A percentile compares a stretch with the other conserved stretches of the same genome.
phyloP scores from a whole-genome alignment of 495 filamentous ascomycete genomes.

The Antarctomyces pellizariae region DNA sequence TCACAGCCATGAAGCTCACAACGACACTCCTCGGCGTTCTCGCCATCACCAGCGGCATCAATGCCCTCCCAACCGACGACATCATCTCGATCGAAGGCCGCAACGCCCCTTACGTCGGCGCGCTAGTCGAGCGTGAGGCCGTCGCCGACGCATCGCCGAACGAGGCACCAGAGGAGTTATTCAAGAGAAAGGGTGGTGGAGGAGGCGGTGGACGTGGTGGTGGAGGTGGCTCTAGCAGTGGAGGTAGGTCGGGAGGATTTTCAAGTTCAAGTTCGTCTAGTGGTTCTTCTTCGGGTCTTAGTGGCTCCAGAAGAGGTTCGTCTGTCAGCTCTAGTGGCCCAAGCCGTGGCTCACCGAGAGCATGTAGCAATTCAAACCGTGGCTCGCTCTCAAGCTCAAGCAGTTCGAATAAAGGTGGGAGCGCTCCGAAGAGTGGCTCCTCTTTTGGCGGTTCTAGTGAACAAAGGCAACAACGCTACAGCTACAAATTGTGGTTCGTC shows the following conservation, averaged over 20 bases:
- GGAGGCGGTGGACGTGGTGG: constrained; percentile 22
- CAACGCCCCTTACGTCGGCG: too few species aligned
- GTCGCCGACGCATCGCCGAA: constrained; percentile 9
- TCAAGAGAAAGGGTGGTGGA: constrained; percentile 33
- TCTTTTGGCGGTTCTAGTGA: too few species aligned
- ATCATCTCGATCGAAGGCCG: too few species aligned
- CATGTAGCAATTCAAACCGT: constrained; percentile 5
- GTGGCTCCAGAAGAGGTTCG: constrained; percentile 1
- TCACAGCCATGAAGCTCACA: too few species aligned
- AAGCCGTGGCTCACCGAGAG: constrained; percentile 4
- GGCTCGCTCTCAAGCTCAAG: constrained; percentile 11
- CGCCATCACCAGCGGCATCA: too few species aligned
- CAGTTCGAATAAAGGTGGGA: constrained; percentile 9
- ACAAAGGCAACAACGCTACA: too few species aligned
- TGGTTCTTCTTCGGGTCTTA: constrained; percentile 1
- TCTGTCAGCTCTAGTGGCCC: constrained; percentile 5
- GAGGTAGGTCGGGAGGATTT: neutral
- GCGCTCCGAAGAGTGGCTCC: constrained; percentile 12
- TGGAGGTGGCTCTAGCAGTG: constrained; percentile 2
- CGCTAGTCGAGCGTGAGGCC: neutral
- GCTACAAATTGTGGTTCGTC: too few species aligned
- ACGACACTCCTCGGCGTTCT: too few species aligned
- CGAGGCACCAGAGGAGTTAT: constrained; percentile 17
- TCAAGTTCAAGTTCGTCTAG: constrained; percentile 2
- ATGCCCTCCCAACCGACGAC: too few species aligned